phyloP scores from a whole-genome alignment of 2,329 filamentous ascomycete genomes.

The Phialemonium atrogriseum region DNA sequence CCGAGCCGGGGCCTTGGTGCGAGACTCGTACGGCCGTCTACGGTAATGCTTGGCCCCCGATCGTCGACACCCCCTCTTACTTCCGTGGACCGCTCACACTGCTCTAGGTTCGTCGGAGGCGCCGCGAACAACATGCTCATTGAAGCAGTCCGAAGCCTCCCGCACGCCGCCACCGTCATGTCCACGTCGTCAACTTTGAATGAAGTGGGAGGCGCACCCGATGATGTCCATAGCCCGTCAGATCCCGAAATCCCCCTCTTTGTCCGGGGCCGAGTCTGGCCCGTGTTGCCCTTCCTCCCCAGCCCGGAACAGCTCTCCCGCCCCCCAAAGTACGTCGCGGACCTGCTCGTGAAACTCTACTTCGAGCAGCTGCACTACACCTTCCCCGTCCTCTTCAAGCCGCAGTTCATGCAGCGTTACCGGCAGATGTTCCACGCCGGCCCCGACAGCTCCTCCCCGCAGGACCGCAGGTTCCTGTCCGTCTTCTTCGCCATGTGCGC shows the following conservation, averaged over 20 bases:
- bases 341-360: constrained; percentile 18
- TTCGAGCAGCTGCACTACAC: constrained; percentile 21
- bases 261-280: constrained; percentile 17
- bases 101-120: constrained; percentile 16
- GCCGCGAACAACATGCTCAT: constrained; percentile 18
- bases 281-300: constrained; percentile 17
- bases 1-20: constrained; percentile 14
- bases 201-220: neutral
- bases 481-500: constrained; percentile 22
- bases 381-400: constrained; percentile 18
- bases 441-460: neutral
- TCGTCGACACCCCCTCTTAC: no score
- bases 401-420: constrained; percentile 17
- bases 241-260: constrained; percentile 19
- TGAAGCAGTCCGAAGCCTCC: constrained; percentile 17
- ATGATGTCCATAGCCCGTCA: neutral
- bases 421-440: constrained; percentile 7
- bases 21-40: constrained; percentile 17
- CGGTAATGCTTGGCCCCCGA: no score
- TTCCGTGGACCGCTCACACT: neutral
- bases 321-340: constrained; percentile 19
- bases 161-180: no score
- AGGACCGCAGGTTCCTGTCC: constrained; percentile 15
- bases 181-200: no score
- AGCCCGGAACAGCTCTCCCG: constrained; percentile 15